Conservation (phyloP, 169 alveolate species). For the Plasmodium gonderi region DNA sequence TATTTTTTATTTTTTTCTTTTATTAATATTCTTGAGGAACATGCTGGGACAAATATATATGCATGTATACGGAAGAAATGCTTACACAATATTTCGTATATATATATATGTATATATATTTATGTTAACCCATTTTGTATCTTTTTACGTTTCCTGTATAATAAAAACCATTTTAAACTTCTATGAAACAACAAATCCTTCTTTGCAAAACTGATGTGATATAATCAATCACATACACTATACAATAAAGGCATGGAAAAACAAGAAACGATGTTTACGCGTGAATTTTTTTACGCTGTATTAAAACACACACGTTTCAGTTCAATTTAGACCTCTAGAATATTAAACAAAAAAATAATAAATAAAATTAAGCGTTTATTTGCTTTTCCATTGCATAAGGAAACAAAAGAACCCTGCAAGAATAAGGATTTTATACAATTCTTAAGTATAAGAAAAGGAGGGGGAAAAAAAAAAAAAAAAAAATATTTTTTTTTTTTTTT, state of each 20-base stretch:
- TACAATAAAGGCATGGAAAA: neutral
- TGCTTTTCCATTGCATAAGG: neutral
- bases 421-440: neutral
- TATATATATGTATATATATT: neutral
- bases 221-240: neutral
- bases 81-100: neutral
- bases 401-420: neutral
- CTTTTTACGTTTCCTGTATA: neutral
- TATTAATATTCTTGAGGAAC: neutral
- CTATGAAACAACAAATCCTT: neutral
- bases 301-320: neutral
- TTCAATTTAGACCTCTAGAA: neutral
- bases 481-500: slow-evolving; percentile 17
- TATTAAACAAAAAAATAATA: neutral
- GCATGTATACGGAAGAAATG: neutral
- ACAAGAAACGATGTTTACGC: neutral
- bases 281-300: neutral
- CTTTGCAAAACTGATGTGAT: too few relatives aligned
- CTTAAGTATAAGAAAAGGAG: neutral
- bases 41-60: neutral
- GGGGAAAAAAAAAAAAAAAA: slow-evolving; percentile 10
- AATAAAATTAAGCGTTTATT: too few relatives aligned
- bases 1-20: too few relatives aligned
- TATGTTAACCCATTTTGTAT: neutral
- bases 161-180: neutral